Conservation (phyloP, 73 alveolate genomes). For the Chromera velia region DNA sequence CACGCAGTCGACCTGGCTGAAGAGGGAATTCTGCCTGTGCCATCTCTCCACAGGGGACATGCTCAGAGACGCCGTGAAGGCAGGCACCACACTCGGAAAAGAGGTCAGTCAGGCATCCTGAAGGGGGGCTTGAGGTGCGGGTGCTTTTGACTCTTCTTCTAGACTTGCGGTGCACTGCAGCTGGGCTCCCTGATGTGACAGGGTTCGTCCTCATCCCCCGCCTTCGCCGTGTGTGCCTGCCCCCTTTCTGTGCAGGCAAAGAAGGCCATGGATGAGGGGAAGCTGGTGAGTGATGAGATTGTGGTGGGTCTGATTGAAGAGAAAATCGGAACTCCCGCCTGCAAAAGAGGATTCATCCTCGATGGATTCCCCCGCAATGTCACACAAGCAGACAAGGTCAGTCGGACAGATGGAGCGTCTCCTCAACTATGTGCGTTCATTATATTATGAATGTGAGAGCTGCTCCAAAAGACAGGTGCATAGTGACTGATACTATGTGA, state of each 20-base stretch:
- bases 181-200: not conserved
- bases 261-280: slow-evolving; percentile 56
- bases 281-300: slow-evolving; percentile 61
- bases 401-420: not conserved
- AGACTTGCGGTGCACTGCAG: not conserved
- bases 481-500: too few species aligned
- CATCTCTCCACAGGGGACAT: slow-evolving; percentile 71
- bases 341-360: slow-evolving; percentile 52
- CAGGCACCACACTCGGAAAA: slow-evolving; percentile 58
- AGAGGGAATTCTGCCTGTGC: slow-evolving; percentile 53
- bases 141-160: not conserved
- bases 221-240: too few species aligned
- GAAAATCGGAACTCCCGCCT: slow-evolving; percentile 54
- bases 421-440: not conserved
- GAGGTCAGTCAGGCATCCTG: not conserved
- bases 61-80: slow-evolving; percentile 59
- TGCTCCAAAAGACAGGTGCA: too few species aligned
- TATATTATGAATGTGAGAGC: not conserved
- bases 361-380: slow-evolving; percentile 64
- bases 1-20: slow-evolving; percentile 57
- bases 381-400: slow-evolving; percentile 52
- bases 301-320: slow-evolving; percentile 60
- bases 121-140: not conserved
- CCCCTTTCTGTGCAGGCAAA: slow-evolving; percentile 30
- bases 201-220: too few species aligned